Conservation (phyloP, 2,329 filamentous ascomycete genomes). For the Colletotrichum simmondsii region DNA sequence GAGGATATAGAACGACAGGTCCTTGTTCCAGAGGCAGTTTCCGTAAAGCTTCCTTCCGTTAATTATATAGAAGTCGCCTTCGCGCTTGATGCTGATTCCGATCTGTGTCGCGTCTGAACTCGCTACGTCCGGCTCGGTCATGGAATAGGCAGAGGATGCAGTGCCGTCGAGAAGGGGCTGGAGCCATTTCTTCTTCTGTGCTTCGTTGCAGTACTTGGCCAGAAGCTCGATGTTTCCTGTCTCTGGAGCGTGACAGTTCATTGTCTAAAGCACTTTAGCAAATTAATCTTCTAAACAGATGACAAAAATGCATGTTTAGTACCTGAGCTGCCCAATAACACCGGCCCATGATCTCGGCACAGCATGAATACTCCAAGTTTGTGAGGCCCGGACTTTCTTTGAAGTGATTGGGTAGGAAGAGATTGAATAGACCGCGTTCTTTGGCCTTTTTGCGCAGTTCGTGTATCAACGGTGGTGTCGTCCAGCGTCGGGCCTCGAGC, state of each 20-base stretch:
- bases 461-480: slow-evolving; percentile 40
- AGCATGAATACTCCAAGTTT: slow-evolving; percentile 95
- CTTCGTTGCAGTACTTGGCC: slow-evolving; percentile 88
- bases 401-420: slow-evolving; percentile 97
- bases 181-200: slow-evolving; percentile 87
- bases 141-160: slow-evolving; percentile 90
- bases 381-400: slow-evolving; percentile 92
- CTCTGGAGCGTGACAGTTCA: slow-evolving; percentile 90
- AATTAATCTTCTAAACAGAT: too few species aligned
- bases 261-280: slow-evolving; percentile 54
- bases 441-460: slow-evolving; percentile 71
- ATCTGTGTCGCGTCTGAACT: slow-evolving; percentile 95
- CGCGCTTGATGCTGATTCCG: slow-evolving; percentile 80
- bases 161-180: slow-evolving; percentile 82
- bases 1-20: slow-evolving; percentile 83
- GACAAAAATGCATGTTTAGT: too few species aligned
- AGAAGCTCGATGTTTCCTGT: slow-evolving; percentile 97
- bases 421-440: slow-evolving; percentile 92
- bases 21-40: slow-evolving; percentile 35
- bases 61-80: slow-evolving; percentile 89
- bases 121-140: slow-evolving; percentile 92
- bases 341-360: slow-evolving; percentile 97
- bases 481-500: slow-evolving; percentile 46
- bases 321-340: slow-evolving; percentile 83
- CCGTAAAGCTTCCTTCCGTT: slow-evolving; percentile 71